Base-by-base conservation (phyloP, 257 asterid genomes). In the Nicotiana sylvestris region DNA sequence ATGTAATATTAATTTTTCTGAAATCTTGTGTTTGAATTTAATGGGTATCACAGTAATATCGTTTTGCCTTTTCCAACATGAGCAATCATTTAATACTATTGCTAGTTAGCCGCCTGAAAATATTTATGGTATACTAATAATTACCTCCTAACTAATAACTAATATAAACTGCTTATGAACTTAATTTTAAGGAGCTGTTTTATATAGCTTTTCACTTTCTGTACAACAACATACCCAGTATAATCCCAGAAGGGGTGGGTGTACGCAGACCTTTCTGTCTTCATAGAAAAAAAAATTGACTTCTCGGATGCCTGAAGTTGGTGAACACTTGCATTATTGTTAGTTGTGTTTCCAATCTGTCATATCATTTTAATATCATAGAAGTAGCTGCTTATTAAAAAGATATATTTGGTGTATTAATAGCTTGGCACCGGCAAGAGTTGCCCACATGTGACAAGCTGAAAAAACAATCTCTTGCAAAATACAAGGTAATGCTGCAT, bases 221-320 rank as follows among this genome's bases (percentile, higher is more conserved):
- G 57, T n/a, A 21, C 21, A 21, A 21, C 21, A 21, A 32, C 33
- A 32, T 32, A 32, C 33, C 33, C 33, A 32, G 33, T 1, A 32
- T 32, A 32, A 32, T 1, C 2, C 33, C 33, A 32, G 3, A 32
- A 32, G 33, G 2, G 33, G 33, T 21, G 21, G 21, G 21, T 32
- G 33, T 32, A 32, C 33, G 33, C 33, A 32, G 33, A 32, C 33
- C 33, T 32, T 32, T 32, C 29, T 70, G 78, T 21, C 78, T 69
- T 39, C 16, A 21, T 70, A 39, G 58, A 69, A 70, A 39, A 29
- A 21, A 56, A 39, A 39, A 21, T 2, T 43, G 27, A n/a, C 35
- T 70, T 43, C 58, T 39, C n/a, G n/a, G 32, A 70, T 70, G 33
- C 78, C n/a, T 70, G 78, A 39, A 70, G 58, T n/a, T 70, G 58